Conservation (phyloP, 257 asterid genomes). For the Mitragyna speciosa region DNA sequence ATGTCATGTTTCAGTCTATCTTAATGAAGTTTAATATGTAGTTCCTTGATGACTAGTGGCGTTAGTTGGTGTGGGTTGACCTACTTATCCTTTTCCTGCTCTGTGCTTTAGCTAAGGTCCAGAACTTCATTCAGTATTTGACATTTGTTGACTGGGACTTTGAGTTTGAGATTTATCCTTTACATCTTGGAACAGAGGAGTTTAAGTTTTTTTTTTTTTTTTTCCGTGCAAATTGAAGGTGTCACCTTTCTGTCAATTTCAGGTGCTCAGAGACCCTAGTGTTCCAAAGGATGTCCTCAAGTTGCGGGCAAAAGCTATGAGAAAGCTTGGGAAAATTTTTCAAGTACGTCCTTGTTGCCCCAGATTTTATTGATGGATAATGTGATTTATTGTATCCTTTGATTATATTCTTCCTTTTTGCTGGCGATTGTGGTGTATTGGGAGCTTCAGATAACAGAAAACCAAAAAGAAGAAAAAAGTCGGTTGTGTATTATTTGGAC, state of each 20-base stretch:
- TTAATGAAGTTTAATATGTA: neutral
- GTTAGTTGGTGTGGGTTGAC: neutral
- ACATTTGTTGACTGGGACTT: neutral
- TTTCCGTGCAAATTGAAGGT: neutral
- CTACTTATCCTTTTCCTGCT: neutral
- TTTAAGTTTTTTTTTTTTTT: neutral
- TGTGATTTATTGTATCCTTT: neutral
- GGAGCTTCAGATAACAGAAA: neutral
- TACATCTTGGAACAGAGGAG: neutral
- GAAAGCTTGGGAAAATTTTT: conserved; percentile 68
- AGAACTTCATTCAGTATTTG: neutral
- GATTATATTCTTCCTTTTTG: neutral
- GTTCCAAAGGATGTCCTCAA: conserved; percentile 63
- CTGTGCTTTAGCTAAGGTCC: neutral
- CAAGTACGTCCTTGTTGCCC: conserved; percentile 45
- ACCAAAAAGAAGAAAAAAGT: neutral
- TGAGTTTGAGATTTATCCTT: neutral
- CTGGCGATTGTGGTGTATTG: neutral
- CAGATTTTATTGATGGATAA: neutral
- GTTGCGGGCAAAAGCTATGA: conserved; percentile 68
- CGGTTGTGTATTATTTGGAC: neutral
- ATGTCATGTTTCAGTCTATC: neutral
- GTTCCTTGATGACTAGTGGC: neutral
- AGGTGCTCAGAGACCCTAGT: conserved; percentile 75
- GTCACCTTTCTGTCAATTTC: conserved; percentile 9